These are phyloP conservation scores for Didymella arachidicola DNA, from an alignment of 2,329 filamentous ascomycete species.

Conservation along the genomic window DNA sequence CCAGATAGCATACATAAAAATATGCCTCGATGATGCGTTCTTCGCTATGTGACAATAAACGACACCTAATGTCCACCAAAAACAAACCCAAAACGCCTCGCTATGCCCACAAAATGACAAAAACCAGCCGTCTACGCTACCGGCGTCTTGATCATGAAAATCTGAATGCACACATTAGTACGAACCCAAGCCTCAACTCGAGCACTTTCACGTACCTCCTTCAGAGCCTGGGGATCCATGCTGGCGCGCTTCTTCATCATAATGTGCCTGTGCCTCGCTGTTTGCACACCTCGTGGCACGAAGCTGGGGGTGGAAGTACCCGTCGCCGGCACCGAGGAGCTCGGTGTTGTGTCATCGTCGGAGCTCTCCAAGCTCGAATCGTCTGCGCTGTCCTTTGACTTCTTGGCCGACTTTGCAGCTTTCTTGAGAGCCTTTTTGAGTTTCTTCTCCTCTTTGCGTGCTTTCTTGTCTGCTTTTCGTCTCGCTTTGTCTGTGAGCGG, in stretches of 20 bases:
- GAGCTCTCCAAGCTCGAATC: constrained; percentile 40
- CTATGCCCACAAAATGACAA: constrained; percentile 35
- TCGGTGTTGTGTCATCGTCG: constrained; percentile 41
- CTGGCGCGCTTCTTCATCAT: constrained; percentile 86
- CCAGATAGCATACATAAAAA: not conserved
- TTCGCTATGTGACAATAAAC: not conserved
- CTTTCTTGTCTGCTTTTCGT: constrained; percentile 54
- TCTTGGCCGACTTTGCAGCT: constrained; percentile 53
- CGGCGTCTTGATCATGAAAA: constrained; percentile 50
- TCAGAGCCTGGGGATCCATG: constrained; percentile 80
- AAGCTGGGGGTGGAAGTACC: constrained; percentile 58
- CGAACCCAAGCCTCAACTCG: not conserved
- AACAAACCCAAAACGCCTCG: constrained; percentile 38
- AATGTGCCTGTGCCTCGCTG: constrained; percentile 82
- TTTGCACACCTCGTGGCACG: constrained; percentile 68
- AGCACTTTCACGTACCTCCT: constrained; percentile 69
- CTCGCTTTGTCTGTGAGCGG: constrained; percentile 55
- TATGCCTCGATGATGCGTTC: not conserved
- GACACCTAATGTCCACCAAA: not conserved
- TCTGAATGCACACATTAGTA: constrained; percentile 34
- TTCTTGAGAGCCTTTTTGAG: constrained; percentile 59
- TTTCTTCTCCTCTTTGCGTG: constrained; percentile 55
- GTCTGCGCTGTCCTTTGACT: constrained; percentile 33
- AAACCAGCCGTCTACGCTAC: constrained; percentile 12
- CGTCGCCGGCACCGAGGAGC: constrained; percentile 46